Evolutionary conservation across 106 monocot species (phyloP), one percentile per base, ranked within the genome.

Genomic region (Phalaenopsis aphrodite): DNA sequence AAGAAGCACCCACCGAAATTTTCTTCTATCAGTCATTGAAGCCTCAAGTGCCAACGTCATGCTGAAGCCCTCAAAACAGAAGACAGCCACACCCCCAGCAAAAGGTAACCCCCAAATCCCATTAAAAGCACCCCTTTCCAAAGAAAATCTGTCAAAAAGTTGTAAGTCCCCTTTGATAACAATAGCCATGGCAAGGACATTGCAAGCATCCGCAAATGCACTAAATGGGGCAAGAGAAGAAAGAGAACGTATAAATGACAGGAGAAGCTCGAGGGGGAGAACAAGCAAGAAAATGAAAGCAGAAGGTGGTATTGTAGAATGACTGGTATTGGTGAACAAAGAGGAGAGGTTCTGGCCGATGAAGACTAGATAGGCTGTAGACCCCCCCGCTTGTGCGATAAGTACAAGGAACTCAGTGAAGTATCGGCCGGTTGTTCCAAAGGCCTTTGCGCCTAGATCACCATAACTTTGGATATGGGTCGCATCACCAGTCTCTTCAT

Each of bases 21-120:
- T 83, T 12, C 83, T 68, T 78, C 81, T 75, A 24, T 98, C 89
- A 58, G 88, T 83, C 97, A 98, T 98, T 15, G 97, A 98, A 37
- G 88, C 80, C 82, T 98, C 97, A 46, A 98, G 84, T 45, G 94
- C 82, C 55, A 97, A 76, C 6, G 92, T 92, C 96, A 97, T 87
- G 84, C 90, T 90, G 86, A 97, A 97, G 17, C 97, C 97, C 72
- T 98, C 97, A 52, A 98, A 98, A 79, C 97, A 98, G 75, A 98
- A 98, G 5, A 98, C 92, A 2, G 94, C 92, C 65, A 94, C 89
- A 2, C 97, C 97, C 55, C 80, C 86, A 16, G 88, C 90, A 78
- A 94, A 94, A 45, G 94, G 92, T 77, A 94, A 58, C 5, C 86
- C 89, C 84, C 86, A 90, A 57, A 79, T 69, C 21, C 92, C 92